Evolutionary conservation across 1,284 basidiomycete species (phyloP), one percentile per base, ranked within the genome.

Genomic region (Apiotrichum gracile): DNA sequence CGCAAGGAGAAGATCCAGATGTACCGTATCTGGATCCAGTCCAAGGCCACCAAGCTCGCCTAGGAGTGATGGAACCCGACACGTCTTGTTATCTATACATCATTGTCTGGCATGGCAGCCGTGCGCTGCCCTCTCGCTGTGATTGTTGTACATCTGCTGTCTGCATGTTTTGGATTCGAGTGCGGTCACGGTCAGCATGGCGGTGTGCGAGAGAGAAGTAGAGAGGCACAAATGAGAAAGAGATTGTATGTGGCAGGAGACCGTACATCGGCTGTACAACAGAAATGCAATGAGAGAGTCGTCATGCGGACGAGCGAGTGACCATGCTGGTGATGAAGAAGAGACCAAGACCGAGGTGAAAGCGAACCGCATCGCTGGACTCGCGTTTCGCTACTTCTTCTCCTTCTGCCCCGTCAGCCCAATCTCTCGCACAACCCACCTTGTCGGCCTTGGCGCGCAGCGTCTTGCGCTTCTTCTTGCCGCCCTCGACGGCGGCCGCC

Each of bases 21-120:
- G 92, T 94, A 93, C 72, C 79, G 92, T 41, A 88, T 92, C 5
- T 94, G 90, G 90, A 85, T 93, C 83, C 90, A 94, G 74, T 88
- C 84, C 4, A 88, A 87, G 71, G 92, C 91, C 65, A 77, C 78
- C 49, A 88, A 87, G 65, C 48, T 71, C 21, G 43, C 43, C 3
- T 50, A 49, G 29, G 21, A 9, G 31, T 31, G 31, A 31, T 31
- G 31, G 9, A 31, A 31, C n/a, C n/a, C n/a, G 31, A 10, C 31
- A 10, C 31, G 7, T 13, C 31, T 3, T 14, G 31, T 10, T 31
- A 31, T 14, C 9, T 19, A 7, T 2, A 21, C 19, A 19, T 19
- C 17, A n/a, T 10, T 19, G 37, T 21, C 37, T 19, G n/a, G 34
- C 8, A 17, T 35, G 4, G 9, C 14, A 8, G 34, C 34, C 34